Evolutionary conservation across 768 basidiomycete genomes (phyloP).

Genomic region (Leccinum longicurvipes): DNA sequence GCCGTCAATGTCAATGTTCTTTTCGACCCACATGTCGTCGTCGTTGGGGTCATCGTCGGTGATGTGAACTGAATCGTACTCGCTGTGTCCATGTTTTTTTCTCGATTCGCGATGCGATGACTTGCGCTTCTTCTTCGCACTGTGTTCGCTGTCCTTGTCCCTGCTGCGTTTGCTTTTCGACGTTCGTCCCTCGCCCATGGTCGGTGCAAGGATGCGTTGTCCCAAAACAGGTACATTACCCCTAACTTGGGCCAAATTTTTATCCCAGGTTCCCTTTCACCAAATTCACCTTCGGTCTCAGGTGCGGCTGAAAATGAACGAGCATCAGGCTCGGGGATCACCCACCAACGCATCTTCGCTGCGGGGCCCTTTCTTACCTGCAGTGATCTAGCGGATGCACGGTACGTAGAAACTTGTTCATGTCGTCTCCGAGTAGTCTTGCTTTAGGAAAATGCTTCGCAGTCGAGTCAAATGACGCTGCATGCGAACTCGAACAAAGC

Average conservation of each 20-base stretch:
- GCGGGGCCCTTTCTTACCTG: too few species aligned
- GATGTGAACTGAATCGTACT: slow-evolving; percentile 35
- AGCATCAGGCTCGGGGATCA: too few species aligned
- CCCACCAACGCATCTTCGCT: too few species aligned
- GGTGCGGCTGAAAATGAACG: too few species aligned
- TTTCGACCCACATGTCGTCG: slow-evolving; percentile 84
- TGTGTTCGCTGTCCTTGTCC: slow-evolving; percentile 43
- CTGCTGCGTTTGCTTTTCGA: slow-evolving; percentile 27
- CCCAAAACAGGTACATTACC: slow-evolving; percentile 1
- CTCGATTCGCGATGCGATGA: slow-evolving; percentile 39
- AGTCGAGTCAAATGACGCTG: not conserved
- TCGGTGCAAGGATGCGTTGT: not conserved
- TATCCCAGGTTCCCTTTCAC: too few species aligned
- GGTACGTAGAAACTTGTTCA: not conserved
- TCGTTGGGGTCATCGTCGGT: slow-evolving; percentile 73
- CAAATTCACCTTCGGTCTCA: too few species aligned
- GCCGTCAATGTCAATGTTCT: slow-evolving; percentile 77
- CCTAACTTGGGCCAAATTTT: too few species aligned
- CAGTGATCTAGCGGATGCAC: not conserved
- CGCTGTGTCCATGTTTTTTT: slow-evolving; percentile 36
- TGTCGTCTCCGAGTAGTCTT: not conserved
- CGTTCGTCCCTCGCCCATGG: slow-evolving; percentile 25
- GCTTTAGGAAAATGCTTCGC: not conserved
- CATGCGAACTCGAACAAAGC: not conserved
- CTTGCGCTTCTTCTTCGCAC: slow-evolving; percentile 54